These are phyloP conservation scores for Brassica hybrid DNA, from an alignment of 441 rosid species.

Conservation along the genomic window DNA sequence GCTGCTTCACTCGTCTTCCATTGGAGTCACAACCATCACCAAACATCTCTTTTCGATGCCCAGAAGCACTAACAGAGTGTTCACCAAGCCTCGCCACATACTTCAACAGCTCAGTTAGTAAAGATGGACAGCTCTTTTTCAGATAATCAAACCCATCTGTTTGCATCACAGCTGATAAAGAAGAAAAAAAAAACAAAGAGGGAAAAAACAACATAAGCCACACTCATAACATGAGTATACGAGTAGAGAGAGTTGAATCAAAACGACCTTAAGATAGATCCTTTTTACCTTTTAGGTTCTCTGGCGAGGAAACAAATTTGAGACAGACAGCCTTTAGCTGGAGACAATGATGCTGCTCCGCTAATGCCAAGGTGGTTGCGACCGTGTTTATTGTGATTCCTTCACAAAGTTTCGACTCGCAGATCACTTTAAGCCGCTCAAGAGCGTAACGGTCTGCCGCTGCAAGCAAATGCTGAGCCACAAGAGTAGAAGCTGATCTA, in stretches of 20 bases:
- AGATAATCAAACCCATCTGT: slow-evolving; percentile 80
- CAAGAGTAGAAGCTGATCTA: slow-evolving; percentile 81
- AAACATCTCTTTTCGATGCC: slow-evolving; percentile 47
- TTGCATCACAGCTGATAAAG: slow-evolving; percentile 85
- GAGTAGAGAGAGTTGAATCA: neutral
- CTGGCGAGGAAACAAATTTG: slow-evolving; percentile 74
- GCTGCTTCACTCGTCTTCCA: slow-evolving; percentile 71
- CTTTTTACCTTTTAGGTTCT: slow-evolving; percentile 71
- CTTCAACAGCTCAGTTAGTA: slow-evolving; percentile 66
- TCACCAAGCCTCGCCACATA: slow-evolving; percentile 61
- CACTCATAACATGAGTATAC: neutral
- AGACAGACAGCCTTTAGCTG: slow-evolving; percentile 79
- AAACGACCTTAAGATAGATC: slow-evolving; percentile 1
- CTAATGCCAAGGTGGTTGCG: slow-evolving; percentile 91
- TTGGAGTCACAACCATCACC: slow-evolving; percentile 56
- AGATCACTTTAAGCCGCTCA: slow-evolving; percentile 80
- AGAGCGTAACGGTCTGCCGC: slow-evolving; percentile 95
- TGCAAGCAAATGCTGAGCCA: slow-evolving; percentile 91
- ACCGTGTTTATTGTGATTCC: slow-evolving; percentile 82
- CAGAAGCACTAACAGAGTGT: slow-evolving; percentile 49
- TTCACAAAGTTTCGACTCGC: slow-evolving; percentile 81
- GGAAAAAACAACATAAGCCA: neutral
- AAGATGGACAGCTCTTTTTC: slow-evolving; percentile 77
- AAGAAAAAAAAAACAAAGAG: neutral
- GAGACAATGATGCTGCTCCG: slow-evolving; percentile 90